Conservation (phyloP, 371 early-diverging fungal species). For the Rhizopus delemar region DNA sequence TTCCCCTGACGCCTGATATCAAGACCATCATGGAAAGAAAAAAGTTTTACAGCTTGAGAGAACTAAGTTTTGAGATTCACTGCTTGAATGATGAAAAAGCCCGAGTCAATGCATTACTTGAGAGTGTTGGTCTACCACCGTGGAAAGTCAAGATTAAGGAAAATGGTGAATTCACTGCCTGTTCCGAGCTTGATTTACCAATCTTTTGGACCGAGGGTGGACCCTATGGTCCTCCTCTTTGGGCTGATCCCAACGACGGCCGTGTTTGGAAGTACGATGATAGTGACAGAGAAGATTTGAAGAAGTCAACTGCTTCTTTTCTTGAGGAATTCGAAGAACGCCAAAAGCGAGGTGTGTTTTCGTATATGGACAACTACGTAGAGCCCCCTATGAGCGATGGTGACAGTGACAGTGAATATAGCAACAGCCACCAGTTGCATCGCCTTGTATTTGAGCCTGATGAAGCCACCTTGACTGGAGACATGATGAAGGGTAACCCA, state of each 20-base stretch:
- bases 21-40: not conserved
- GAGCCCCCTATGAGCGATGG: not conserved
- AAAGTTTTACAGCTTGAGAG: not conserved
- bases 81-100: not conserved
- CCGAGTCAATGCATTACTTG: not conserved
- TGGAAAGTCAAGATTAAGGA: too few species aligned
- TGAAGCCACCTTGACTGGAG: not conserved
- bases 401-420: not conserved
- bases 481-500: not conserved
- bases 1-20: not conserved
- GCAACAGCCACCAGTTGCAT: not conserved
- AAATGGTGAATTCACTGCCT: too few species aligned
- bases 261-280: not conserved
- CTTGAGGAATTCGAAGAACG: constrained; percentile 1
- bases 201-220: too few species aligned
- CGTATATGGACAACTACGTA: constrained; percentile 2
- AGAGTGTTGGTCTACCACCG: too few species aligned
- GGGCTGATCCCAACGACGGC: not conserved
- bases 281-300: not conserved
- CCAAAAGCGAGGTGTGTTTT: not conserved
- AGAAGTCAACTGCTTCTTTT: not conserved
- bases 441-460: not conserved
- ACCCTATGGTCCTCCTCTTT: too few species aligned
- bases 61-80: not conserved
- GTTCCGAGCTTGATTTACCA: too few species aligned